Evolutionary conservation across 306 rosid species (phyloP).

Genomic region (Hippophae rhamnoides): DNA sequence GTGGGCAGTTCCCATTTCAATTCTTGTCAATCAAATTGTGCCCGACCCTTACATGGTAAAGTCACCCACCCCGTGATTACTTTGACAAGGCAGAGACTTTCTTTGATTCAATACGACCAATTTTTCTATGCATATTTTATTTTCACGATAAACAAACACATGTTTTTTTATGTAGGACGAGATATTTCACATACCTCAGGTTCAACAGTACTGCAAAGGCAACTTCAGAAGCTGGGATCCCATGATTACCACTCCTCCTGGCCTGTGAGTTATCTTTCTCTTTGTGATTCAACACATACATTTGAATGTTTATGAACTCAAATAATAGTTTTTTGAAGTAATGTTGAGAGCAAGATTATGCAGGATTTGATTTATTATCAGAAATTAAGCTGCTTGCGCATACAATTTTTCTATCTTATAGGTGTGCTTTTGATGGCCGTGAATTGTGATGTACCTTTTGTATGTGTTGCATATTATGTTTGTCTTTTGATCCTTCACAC

Average conservation of each 20-base stretch:
- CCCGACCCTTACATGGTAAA: slow-evolving; percentile 80
- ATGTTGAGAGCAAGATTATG: not conserved
- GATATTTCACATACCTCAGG: slow-evolving; percentile 82
- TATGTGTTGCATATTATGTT: not conserved
- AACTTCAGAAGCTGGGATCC: slow-evolving; percentile 95
- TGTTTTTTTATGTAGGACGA: slow-evolving; percentile 59
- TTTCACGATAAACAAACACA: slow-evolving; percentile 1
- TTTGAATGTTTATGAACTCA: not conserved
- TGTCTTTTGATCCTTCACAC: too few relatives aligned
- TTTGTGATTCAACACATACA: not conserved
- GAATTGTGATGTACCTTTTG: not conserved
- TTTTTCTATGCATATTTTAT: not conserved
- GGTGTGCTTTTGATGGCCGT: not conserved
- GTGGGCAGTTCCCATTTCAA: slow-evolving; percentile 63
- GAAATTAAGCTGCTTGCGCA: not conserved
- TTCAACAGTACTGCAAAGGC: slow-evolving; percentile 67
- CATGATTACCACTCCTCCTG: slow-evolving; percentile 94
- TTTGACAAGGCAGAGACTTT: not conserved
- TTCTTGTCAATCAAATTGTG: slow-evolving; percentile 52
- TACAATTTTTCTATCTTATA: not conserved
- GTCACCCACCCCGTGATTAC: not conserved
- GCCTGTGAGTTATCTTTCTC: slow-evolving; percentile 52
- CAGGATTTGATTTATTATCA: not conserved
- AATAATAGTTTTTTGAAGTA: not conserved
- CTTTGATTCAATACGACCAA: not conserved